These are phyloP conservation scores for Beta lomatogona DNA, from an alignment of 179 eudicot genomes.

Conservation along the genomic window DNA sequence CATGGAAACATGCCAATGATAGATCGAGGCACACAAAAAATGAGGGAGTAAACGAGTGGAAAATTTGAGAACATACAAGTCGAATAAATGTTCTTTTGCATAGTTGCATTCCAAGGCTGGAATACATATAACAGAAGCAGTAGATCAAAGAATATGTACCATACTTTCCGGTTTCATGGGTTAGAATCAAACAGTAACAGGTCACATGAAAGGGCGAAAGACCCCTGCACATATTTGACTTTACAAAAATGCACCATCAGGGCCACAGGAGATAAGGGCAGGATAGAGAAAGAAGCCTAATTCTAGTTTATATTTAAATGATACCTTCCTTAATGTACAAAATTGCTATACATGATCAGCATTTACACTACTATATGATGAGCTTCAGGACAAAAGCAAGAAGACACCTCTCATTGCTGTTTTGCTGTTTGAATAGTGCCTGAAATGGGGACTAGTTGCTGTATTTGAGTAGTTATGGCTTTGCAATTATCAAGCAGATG, in stretches of 20 bases:
- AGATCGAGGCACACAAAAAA: background rate
- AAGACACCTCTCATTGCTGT: constrained; percentile 34
- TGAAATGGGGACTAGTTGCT: constrained; percentile 27
- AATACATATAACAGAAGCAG: background rate
- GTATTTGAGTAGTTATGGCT: constrained; percentile 27
- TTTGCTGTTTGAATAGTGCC: constrained; percentile 56
- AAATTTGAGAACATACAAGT: background rate
- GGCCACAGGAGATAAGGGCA: background rate
- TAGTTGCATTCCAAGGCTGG: background rate
- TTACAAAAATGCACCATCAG: constrained; percentile 10
- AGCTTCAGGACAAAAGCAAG: constrained; percentile 14
- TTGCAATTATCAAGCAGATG: constrained; percentile 43
- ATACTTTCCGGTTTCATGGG: background rate
- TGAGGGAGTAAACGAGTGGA: background rate
- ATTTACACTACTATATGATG: constrained; percentile 21
- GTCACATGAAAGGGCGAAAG: background rate
- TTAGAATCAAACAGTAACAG: background rate
- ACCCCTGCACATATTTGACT: constrained; percentile 1
- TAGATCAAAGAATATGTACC: background rate
- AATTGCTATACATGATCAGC: constrained; percentile 11
- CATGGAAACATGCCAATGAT: background rate
- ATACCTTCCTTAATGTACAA: constrained; percentile 28
- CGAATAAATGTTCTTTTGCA: background rate
- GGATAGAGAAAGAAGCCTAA: constrained; percentile 2
- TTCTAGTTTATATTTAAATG: constrained; percentile 5